Evolutionary conservation across 179 eudicot genomes (phyloP), one percentile per base, ranked within the genome.

Genomic region (Spinacia oleracea): DNA sequence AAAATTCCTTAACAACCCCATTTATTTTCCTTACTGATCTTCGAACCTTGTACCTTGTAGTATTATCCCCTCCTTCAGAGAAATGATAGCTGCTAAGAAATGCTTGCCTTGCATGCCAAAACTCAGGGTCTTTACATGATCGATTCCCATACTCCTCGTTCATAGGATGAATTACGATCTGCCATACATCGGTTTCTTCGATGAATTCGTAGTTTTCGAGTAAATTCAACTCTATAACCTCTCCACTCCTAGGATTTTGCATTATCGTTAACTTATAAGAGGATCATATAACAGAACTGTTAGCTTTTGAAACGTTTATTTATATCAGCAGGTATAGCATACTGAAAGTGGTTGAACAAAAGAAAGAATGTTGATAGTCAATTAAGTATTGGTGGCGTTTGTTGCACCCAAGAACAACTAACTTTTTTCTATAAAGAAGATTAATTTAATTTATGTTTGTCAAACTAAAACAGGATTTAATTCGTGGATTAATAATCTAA

Each of bases 101-200:
- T 6, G 81, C 76, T 66, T 85, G 87, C 18, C 87, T 77, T 25
- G 84, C 87, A 29, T 82, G 83, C 85, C 87, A 85, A 23, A 85
- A 79, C 21, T 85, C 85, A 21, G 76, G 85, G 34, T 83, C 87
- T 10, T 74, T 79, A 51, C 85, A 85, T 23, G 87, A 85, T 10
- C 77, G 72, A 12, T 12, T 73, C 62, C 79, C 87, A 74, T 76
- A 82, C 1, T 53, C 70, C 20, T 79, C 85, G 48, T 75, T 73
- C 63, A 75, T 35, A 1, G 87, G 85, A 31, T 85, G 85, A 38
- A 85, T 76, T 21, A 68, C 75, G 53, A 85, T 85, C 18, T 82
- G 82, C 87, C 87, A 85, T 73, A 82, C 23, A 50, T 84, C 60
- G 38, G 23, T 67, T 23, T 82, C 70, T 9, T 76, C 80, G 10